phyloP scores from a whole-genome alignment of 1,284 basidiomycete genomes.

The Rhodotorula sp. region DNA sequence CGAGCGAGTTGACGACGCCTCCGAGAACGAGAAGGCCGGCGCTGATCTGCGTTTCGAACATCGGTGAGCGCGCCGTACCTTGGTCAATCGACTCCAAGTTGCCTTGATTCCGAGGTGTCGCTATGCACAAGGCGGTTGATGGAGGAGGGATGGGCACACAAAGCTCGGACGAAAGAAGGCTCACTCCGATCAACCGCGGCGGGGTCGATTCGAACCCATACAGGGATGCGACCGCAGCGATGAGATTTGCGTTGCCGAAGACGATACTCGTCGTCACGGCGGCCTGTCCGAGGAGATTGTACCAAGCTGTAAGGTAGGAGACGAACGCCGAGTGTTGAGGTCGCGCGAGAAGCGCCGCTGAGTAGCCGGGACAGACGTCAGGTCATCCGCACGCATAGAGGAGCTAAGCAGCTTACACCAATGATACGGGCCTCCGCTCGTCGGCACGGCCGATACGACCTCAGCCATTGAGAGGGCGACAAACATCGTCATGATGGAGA shows the following conservation, averaged over 20 bases:
- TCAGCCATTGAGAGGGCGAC: slow-evolving; percentile 45
- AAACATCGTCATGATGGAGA: slow-evolving; percentile 45
- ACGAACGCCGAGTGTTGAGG: slow-evolving; percentile 30
- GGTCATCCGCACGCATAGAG: neutral
- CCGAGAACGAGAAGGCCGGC: slow-evolving; percentile 65
- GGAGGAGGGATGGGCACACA: too few relatives aligned
- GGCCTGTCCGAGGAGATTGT: slow-evolving; percentile 65
- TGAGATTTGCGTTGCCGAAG: slow-evolving; percentile 67
- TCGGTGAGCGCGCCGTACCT: neutral
- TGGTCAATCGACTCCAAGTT: too few relatives aligned
- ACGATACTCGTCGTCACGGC: slow-evolving; percentile 58
- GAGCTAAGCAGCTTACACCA: neutral
- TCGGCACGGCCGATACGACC: slow-evolving; percentile 60
- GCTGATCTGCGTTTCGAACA: slow-evolving; percentile 54
- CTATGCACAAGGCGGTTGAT: too few relatives aligned
- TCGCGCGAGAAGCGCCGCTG: slow-evolving; percentile 26
- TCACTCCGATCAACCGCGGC: slow-evolving; percentile 60
- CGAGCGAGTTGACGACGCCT: slow-evolving; percentile 69
- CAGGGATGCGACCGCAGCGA: slow-evolving; percentile 63
- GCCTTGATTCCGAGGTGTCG: too few relatives aligned
- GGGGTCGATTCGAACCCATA: slow-evolving; percentile 60
- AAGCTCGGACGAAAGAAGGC: neutral
- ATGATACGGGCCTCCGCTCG: slow-evolving; percentile 59
- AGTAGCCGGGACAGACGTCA: neutral
- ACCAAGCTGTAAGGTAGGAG: slow-evolving; percentile 52